Conservation (phyloP, 805 yeast species). For the Wickerhamomyces bovis region DNA sequence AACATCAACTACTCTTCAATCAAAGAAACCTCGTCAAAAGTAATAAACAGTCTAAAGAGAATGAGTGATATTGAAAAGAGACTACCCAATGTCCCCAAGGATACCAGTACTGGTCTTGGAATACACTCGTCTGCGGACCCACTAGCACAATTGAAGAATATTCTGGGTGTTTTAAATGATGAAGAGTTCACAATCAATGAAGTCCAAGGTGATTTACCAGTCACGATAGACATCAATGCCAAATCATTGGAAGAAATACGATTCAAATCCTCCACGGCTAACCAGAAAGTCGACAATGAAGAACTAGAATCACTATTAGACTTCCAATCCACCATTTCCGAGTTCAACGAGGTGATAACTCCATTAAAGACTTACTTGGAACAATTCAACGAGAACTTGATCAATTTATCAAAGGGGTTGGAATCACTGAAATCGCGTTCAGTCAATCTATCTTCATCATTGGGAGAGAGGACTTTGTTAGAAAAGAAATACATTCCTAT, state of each 20-base stretch:
- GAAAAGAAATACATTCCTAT: constrained; percentile 60
- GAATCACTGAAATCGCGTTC: constrained; percentile 53
- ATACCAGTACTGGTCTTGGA: background rate
- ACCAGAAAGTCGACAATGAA: background rate
- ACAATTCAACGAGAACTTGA: constrained; percentile 53
- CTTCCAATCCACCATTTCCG: constrained; percentile 11
- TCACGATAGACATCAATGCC: background rate
- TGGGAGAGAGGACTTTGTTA: constrained; percentile 41
- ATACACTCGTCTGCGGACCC: background rate
- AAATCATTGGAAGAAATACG: constrained; percentile 14
- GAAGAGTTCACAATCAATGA: background rate
- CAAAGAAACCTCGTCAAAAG: too few species aligned
- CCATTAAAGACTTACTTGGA: constrained; percentile 50
- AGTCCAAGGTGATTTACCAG: background rate
- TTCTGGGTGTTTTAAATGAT: background rate
- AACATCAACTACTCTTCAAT: too few species aligned
- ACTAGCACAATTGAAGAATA: background rate
- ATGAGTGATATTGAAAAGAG: background rate
- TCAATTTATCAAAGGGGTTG: constrained; percentile 53
- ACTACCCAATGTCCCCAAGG: background rate
- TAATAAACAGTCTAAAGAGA: background rate
- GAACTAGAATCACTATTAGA: constrained; percentile 14
- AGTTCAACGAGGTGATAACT: constrained; percentile 24
- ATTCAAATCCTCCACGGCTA: constrained; percentile 1
- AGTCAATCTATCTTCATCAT: constrained; percentile 38